Evolutionary conservation across 345 rosid genomes (phyloP), one percentile per base, ranked within the genome.

Genomic region (Linum lewisii): DNA sequence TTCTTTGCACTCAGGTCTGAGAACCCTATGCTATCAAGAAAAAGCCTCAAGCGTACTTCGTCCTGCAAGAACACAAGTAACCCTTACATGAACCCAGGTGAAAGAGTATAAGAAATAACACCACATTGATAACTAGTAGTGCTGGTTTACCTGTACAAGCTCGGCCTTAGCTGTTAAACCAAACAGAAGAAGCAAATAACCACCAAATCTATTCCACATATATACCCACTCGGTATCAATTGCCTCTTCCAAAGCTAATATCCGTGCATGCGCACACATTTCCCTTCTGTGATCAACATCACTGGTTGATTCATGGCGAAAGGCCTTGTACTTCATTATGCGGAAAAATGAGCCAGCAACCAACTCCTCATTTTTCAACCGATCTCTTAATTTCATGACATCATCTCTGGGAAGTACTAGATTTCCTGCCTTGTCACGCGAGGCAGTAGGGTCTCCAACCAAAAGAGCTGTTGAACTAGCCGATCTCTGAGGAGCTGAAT

Each of bases 191-290:
- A 94, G 84, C 47, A 94, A 74, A 78, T 94, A 94, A 59, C 99
- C 99, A 67, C 99, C 99, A 75, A 94, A 94, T 64, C 87, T 84
- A 75, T 94, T 97, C 99, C 99, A 94, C 99, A 94, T 94, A 61
- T 90, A 94, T 51, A 90, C 95, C 99, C 99, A 94, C 72, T 94
- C 97, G 24, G 99, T 94, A 77, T 94, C 99, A 75, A 94, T 84
- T 63, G 99, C 97, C 82, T 94, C 99, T 78, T 94, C 99, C 69
- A 94, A 81, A 66, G 96, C 88, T 75, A 94, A 78, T 74, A 94
- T 87, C 24, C 97, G 82, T 49, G 99, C 99, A 77, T 94, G 99
- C 10, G 90, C 97, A 66, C 97, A 94, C 97, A 85, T 90, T 78
- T 90, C 97, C 69, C 99, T 87, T 78, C 95, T 78, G 72, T 84